These are phyloP conservation scores for Umbelopsis vinacea DNA, from an alignment of 192 early-diverging fungal genomes.

Conservation along the genomic window DNA sequence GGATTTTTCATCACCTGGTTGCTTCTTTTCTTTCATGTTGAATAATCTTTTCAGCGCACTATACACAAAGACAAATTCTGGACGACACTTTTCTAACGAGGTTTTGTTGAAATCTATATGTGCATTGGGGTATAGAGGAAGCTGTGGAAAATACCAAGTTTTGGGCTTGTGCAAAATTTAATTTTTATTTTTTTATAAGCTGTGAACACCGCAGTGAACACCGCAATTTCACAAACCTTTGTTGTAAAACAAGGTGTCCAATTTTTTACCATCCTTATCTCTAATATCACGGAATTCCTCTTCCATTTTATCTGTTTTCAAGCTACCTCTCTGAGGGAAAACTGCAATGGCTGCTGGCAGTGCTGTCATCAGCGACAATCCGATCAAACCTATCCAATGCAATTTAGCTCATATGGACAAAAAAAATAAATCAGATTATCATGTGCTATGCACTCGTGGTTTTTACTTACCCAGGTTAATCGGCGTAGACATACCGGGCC, in stretches of 20 bases:
- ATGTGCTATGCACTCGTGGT: not conserved
- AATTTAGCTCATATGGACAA: not conserved
- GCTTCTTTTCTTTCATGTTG: slow-evolving; percentile 18
- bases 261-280: slow-evolving; percentile 59
- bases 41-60: not conserved
- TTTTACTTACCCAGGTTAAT: slow-evolving; percentile 60
- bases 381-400: slow-evolving; percentile 53
- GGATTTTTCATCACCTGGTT: not conserved
- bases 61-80: slow-evolving; percentile 9
- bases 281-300: slow-evolving; percentile 62
- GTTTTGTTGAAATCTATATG: not conserved
- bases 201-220: not conserved
- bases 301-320: slow-evolving; percentile 66
- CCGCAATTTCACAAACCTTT: slow-evolving; percentile 63
- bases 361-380: slow-evolving; percentile 71
- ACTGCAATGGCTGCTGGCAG: slow-evolving; percentile 79
- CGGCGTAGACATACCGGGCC: slow-evolving; percentile 60
- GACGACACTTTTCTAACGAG: not conserved
- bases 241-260: slow-evolving; percentile 75
- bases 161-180: slow-evolving; percentile 13
- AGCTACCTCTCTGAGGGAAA: slow-evolving; percentile 72
- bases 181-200: not conserved
- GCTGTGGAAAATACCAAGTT: not conserved
- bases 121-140: slow-evolving; percentile 13
- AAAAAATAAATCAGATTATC: not conserved